Conservation (phyloP, 345 rosid species). For the Euphorbia tirucalli region DNA sequence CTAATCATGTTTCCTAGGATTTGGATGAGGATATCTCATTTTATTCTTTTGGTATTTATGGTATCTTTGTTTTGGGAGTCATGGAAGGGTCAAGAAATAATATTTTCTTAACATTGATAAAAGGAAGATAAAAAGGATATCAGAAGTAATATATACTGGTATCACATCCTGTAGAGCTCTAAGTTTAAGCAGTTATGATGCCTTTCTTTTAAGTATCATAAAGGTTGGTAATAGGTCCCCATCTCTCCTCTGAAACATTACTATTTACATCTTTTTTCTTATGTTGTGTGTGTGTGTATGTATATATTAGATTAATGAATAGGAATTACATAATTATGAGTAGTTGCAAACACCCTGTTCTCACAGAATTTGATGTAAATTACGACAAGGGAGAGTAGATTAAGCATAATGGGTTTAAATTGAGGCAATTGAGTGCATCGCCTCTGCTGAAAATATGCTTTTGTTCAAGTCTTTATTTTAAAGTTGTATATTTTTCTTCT, state of each 20-base stretch:
- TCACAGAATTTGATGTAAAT: too few species aligned
- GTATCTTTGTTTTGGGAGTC: not conserved
- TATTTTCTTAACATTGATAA: not conserved
- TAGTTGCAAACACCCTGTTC: too few species aligned
- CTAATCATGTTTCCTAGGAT: not conserved
- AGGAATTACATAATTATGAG: too few species aligned
- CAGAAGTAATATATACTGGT: not conserved
- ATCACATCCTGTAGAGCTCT: not conserved
- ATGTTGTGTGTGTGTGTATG: too few species aligned
- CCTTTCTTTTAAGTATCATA: too few species aligned
- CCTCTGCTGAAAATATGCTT: conserved; percentile 15
- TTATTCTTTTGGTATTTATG: not conserved
- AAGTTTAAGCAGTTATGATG: too few species aligned
- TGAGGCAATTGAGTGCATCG: not conserved
- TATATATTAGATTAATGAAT: too few species aligned
- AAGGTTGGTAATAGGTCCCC: too few species aligned
- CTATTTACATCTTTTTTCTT: too few species aligned
- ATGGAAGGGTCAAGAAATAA: not conserved
- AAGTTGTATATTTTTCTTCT: not conserved
- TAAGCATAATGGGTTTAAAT: too few species aligned
- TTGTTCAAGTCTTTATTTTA: conserved; percentile 10
- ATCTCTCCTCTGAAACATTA: too few species aligned
- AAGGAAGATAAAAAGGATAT: not conserved
- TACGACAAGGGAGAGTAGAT: too few species aligned
- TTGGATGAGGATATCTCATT: not conserved